phyloP scores from a whole-genome alignment of 2,329 filamentous ascomycete species.

The Dactylella cylindrospora region DNA sequence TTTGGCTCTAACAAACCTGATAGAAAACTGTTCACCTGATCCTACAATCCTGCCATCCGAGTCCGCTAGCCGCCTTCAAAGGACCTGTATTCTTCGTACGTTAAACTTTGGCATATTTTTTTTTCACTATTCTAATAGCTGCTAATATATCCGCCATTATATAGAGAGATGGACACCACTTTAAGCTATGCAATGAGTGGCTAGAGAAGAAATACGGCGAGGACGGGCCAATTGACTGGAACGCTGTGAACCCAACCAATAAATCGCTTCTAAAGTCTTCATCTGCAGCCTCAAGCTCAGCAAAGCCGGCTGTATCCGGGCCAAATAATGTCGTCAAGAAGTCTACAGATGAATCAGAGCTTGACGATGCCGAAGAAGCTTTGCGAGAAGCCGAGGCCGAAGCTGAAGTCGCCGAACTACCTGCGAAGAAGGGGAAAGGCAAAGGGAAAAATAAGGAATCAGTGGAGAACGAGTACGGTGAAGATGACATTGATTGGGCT shows the following conservation, averaged over 20 bases:
- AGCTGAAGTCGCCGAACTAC: conserved; percentile 38
- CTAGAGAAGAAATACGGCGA: conserved; percentile 73
- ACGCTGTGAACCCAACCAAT: conserved; percentile 55
- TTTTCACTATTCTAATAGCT: neutral
- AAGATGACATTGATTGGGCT: conserved; percentile 52
- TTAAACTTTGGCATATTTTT: conserved; percentile 42
- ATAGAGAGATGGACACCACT: conserved; percentile 75
- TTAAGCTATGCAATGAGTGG: conserved; percentile 82
- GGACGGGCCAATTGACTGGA: conserved; percentile 85
- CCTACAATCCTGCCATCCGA: conserved; percentile 84
- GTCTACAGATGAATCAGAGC: conserved; percentile 17
- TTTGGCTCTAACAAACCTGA: neutral
- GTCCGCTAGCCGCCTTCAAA: conserved; percentile 78
- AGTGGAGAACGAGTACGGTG: conserved; percentile 52
- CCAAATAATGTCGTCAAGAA: conserved; percentile 11
- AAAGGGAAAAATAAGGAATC: conserved; percentile 46
- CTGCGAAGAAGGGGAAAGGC: conserved; percentile 47
- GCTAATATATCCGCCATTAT: conserved; percentile 1
- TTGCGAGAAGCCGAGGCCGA: conserved; percentile 33
- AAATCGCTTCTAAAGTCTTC: conserved; percentile 15
- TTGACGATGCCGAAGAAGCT: conserved; percentile 40
- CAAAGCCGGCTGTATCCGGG: conserved; percentile 12
- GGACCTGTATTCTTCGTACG: conserved; percentile 65
- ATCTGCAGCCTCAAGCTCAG: conserved; percentile 5
- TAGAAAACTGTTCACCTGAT: conserved; percentile 70